These are phyloP conservation scores for Nemania serpens DNA, from an alignment of 2,329 filamentous ascomycete genomes.

Conservation along the genomic window DNA sequence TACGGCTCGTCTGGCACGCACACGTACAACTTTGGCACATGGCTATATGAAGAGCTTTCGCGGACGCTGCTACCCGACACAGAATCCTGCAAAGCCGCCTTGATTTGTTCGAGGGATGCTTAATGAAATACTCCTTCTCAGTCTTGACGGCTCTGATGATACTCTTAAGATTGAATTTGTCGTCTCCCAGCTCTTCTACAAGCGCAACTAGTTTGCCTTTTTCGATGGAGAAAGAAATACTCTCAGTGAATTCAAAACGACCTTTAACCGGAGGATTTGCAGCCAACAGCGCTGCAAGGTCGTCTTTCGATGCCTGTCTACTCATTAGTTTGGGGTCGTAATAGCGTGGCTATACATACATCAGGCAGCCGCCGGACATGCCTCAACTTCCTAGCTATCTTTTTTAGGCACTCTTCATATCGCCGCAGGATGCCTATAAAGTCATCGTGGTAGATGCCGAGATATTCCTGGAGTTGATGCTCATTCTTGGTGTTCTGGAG, in stretches of 20 bases:
- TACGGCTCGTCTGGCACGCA: conserved; percentile 1
- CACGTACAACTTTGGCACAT: conserved; percentile 15
- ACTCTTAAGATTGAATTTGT: conserved; percentile 4
- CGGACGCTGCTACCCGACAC: conserved; percentile 6
- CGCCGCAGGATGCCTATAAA: conserved; percentile 16
- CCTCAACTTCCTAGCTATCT: conserved; percentile 16
- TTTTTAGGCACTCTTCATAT: conserved; percentile 21
- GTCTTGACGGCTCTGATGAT: conserved; percentile 22
- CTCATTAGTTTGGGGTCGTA: not conserved
- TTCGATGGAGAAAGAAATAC: conserved; percentile 13
- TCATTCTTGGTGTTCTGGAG: conserved; percentile 4
- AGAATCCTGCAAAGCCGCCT: not conserved
- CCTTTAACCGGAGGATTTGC: not conserved
- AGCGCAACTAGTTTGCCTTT: conserved; percentile 1
- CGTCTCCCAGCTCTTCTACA: conserved; percentile 12
- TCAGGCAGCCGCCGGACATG: not conserved
- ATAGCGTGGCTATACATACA: not conserved
- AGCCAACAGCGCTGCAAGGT: not conserved
- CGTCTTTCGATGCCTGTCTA: conserved; percentile 5
- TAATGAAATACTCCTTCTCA: not conserved
- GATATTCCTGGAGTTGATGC: conserved; percentile 7
- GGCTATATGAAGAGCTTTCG: conserved; percentile 9
- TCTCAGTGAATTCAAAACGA: conserved; percentile 9
- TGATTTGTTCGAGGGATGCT: conserved; percentile 2
- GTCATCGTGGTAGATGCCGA: conserved; percentile 7